These are phyloP conservation scores for Cladosporium sp. DNA, from an alignment of 2,329 filamentous ascomycete genomes.

Conservation along the genomic window DNA sequence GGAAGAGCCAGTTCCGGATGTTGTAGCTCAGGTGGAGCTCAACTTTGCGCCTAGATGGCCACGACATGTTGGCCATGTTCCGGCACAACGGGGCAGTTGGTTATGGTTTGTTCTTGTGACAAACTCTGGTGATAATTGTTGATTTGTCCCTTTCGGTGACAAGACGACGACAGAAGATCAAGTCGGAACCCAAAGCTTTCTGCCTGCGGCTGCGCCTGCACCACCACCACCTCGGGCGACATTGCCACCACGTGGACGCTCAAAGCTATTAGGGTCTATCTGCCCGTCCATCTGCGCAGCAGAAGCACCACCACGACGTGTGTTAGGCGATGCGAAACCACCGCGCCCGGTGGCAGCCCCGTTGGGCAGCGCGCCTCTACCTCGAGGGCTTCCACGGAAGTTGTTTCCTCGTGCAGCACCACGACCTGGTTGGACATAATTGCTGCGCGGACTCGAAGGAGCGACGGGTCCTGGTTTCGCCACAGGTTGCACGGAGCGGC, in stretches of 20 bases:
- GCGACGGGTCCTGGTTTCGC: conserved; percentile 22
- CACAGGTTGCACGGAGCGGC: conserved; percentile 19
- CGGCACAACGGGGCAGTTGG: not conserved
- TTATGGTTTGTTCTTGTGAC: not conserved
- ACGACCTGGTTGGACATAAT: conserved; percentile 22
- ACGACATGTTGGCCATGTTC: not conserved
- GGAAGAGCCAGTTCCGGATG: not conserved
- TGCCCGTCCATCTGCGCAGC: conserved; percentile 26
- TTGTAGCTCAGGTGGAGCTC: not conserved
- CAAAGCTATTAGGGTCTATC: conserved; percentile 42
- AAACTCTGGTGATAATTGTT: not conserved
- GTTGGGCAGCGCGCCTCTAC: conserved; percentile 8
- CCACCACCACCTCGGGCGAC: conserved; percentile 39
- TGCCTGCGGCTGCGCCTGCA: conserved; percentile 6
- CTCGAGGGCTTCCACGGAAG: conserved; percentile 23
- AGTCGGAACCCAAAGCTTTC: conserved; percentile 20
- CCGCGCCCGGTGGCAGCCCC: conserved; percentile 26
- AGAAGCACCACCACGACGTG: conserved; percentile 13
- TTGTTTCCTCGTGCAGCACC: conserved; percentile 25
- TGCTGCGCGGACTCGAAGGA: conserved; percentile 17
- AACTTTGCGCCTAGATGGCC: not conserved
- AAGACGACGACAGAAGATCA: not conserved
- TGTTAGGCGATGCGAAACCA: conserved; percentile 18
- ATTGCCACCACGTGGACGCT: conserved; percentile 33
- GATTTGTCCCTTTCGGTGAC: not conserved